A percentile compares a stretch with the other conserved stretches of the same genome.
Evolutionary conservation across 2,329 filamentous ascomycete genomes (phyloP).

Genomic region (Coniochaeta prunicola): DNA sequence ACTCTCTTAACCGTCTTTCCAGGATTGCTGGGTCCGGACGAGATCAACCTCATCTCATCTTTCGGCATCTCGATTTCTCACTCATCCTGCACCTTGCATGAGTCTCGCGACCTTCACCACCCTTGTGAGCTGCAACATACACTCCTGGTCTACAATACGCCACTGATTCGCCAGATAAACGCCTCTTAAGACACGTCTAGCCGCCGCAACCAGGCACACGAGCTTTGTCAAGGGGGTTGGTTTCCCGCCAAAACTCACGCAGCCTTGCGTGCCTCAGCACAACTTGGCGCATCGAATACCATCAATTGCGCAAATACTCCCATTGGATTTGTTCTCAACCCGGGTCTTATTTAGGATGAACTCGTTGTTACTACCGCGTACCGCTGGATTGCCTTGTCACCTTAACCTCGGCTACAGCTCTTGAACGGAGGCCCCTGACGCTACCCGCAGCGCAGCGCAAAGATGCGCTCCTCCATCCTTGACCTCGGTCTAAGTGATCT

Average conservation of each 20-base stretch:
- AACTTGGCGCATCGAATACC: background rate
- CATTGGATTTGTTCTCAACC: background rate
- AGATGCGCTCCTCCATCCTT: conserved; percentile 16
- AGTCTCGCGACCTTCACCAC: too few species aligned
- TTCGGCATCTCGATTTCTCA: background rate
- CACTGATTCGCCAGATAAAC: too few species aligned
- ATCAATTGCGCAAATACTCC: background rate
- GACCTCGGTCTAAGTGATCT: conserved; percentile 26
- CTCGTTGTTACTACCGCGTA: background rate
- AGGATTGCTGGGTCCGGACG: background rate
- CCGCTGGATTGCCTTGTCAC: background rate
- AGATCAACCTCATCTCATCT: background rate
- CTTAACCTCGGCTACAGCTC: background rate
- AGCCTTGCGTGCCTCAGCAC: background rate
- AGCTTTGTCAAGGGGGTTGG: background rate
- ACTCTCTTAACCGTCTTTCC: background rate
- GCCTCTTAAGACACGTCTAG: too few species aligned
- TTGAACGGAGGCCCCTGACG: background rate
- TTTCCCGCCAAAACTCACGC: background rate
- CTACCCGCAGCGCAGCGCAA: background rate
- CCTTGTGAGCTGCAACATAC: too few species aligned
- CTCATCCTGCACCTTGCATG: background rate
- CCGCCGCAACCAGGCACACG: too few species aligned
- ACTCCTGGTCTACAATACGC: too few species aligned
- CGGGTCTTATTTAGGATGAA: background rate